Conservation (phyloP, 2,329 filamentous ascomycete genomes). For the Aspergillus clavatus region DNA sequence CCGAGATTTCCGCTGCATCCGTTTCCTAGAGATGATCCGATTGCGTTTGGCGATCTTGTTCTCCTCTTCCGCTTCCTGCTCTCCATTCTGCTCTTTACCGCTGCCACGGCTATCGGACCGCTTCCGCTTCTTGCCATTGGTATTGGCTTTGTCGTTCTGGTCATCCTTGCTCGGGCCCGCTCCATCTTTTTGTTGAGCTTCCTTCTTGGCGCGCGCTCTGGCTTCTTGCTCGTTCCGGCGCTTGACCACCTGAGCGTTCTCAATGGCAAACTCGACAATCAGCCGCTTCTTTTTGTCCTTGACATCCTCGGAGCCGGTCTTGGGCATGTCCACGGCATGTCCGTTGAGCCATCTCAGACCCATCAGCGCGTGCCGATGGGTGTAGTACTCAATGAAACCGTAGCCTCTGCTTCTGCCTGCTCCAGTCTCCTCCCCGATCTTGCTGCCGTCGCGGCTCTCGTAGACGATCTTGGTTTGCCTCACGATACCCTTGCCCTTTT, state of each 20-base stretch:
- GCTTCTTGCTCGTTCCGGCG: slow-evolving; percentile 51
- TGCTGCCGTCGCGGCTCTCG: slow-evolving; percentile 78
- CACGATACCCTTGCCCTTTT: slow-evolving; percentile 80
- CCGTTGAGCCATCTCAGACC: slow-evolving; percentile 91
- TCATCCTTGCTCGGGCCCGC: slow-evolving; percentile 18
- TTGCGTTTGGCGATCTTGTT: slow-evolving; percentile 60
- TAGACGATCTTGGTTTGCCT: slow-evolving; percentile 93
- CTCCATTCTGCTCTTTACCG: slow-evolving; percentile 16
- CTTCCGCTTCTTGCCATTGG: slow-evolving; percentile 31
- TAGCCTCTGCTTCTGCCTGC: slow-evolving; percentile 86
- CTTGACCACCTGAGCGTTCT: slow-evolving; percentile 93
- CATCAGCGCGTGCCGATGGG: slow-evolving; percentile 91
- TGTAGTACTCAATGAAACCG: slow-evolving; percentile 94
- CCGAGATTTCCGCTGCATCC: slow-evolving; percentile 64
- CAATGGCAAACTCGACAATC: slow-evolving; percentile 95
- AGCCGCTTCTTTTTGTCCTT: slow-evolving; percentile 79
- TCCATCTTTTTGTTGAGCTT: slow-evolving; percentile 13
- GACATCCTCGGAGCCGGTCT: slow-evolving; percentile 27
- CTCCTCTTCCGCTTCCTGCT: slow-evolving; percentile 34
- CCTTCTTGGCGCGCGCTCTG: slow-evolving; percentile 20
- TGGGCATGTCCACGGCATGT: slow-evolving; percentile 49
- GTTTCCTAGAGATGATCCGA: slow-evolving; percentile 80
- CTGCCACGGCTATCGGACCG: slow-evolving; percentile 21
- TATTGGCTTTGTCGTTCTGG: slow-evolving; percentile 11
- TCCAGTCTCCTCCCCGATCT: slow-evolving; percentile 70